A percentile compares a stretch with the other conserved stretches of the same genome.
Evolutionary conservation across 225 moss, liverwort and hornwort genomes (phyloP).

Genomic region (Bryoerythrophyllum caledonicum): DNA sequence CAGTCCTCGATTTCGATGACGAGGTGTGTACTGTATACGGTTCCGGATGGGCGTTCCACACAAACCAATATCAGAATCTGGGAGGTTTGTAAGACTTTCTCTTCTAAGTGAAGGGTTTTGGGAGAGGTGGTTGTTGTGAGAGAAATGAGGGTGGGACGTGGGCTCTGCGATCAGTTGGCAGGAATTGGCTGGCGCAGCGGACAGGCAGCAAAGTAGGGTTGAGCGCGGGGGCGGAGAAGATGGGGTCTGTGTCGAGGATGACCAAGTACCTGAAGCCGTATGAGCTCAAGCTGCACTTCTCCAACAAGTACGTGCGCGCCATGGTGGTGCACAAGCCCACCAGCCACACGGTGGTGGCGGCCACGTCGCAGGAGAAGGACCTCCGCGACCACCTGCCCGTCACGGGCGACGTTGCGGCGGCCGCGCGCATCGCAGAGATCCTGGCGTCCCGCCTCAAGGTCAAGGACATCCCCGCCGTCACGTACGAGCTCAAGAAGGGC

Average conservation of each 20-base stretch:
- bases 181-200: not conserved
- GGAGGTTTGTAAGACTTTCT: too few species aligned
- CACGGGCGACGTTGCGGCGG: slow-evolving; percentile 58
- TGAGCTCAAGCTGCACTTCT: slow-evolving; percentile 66
- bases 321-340: slow-evolving; percentile 73
- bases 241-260: slow-evolving; percentile 37
- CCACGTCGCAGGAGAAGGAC: slow-evolving; percentile 64
- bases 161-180: not conserved
- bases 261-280: slow-evolving; percentile 76
- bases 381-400: slow-evolving; percentile 35
- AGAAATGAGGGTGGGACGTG: too few species aligned
- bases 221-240: slow-evolving; percentile 1
- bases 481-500: slow-evolving; percentile 50
- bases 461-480: slow-evolving; percentile 63
- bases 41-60: too few species aligned
- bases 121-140: too few species aligned
- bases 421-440: slow-evolving; percentile 47
- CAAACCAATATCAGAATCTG: too few species aligned
- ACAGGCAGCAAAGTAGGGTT: not conserved
- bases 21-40: too few species aligned
- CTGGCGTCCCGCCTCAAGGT: slow-evolving; percentile 60
- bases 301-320: slow-evolving; percentile 73
- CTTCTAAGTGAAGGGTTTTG: too few species aligned
- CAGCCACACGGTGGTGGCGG: slow-evolving; percentile 53
- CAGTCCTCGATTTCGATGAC: too few species aligned